Evolutionary conservation across 73 alveolate genomes (phyloP), one percentile per base, ranked within the genome.

Genomic region (Paramecium bursaria): DNA sequence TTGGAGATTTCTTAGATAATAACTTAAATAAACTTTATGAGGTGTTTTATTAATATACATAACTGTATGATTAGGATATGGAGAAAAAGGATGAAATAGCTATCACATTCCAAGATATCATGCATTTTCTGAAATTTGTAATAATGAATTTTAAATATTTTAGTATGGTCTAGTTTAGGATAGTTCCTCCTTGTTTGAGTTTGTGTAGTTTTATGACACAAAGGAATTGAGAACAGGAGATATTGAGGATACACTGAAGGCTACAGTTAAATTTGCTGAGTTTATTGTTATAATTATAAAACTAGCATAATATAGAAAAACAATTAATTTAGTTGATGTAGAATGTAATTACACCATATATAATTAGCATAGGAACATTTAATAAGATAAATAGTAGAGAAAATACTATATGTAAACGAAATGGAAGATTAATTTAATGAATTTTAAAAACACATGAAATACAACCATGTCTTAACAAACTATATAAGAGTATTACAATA

Each of bases 11-110:
- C n/a, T 53, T 79, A 50, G 76, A 73, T 21, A 48, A 79, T 13
- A 31, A 35, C 23, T 53, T 79, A 30, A 48, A 67, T 0, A 14
- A 33, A 23, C 25, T 79, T 9, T 79, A 79, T 39, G 89, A 79
- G 42, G 76, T 79, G 19, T 79, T 79, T 47, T 61, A 47, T 73
- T 14, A 79, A 42, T 79, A 79, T 23, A 47, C 89, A 14, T 33
- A 53, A 21, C 85, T 79, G 5, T 79, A 79, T 22, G 46, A 53
- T 39, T 30, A 60, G 25, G 76, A 53, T 53, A 60, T 42, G 31
- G 89, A 60, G 25, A 79, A 79, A 46, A 79, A 79, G 46, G 89
- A 79, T 79, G 89, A 79, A 79, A 79, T 79, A 14, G 50, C 77
- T 22, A 79, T 79, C 4, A 33, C 89, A 3, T 53, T 79, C 15